Base-by-base conservation (phyloP, 2,329 filamentous ascomycete species). In the Coleophoma cylindrospora region DNA sequence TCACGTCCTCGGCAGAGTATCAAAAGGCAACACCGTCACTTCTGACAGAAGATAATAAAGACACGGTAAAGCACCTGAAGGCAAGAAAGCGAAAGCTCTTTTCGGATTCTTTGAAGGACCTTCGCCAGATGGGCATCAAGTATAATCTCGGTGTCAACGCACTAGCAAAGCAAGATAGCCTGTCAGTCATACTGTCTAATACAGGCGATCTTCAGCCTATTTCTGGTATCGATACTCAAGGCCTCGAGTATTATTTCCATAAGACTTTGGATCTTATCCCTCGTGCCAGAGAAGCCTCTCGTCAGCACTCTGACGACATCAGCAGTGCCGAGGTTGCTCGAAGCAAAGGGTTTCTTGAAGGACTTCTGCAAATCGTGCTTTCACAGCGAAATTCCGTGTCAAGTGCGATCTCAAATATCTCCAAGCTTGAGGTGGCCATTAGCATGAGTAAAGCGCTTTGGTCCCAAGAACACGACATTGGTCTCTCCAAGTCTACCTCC, bases 81-180 rank as follows among this genome's bases (percentile, higher is more conserved):
- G 84, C 83, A 3, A 81, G 89, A 60, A 99, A 99, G 70, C 83
- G 90, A 40, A 91, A 91, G 59, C 78, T 97, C 13, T 94, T 95
- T 60, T 88, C 90, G 1, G 92, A 97, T 59, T 91, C 88, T 0
- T 72, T 99, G 55, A 91, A 89, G 62, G 81, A 84, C 19, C 73
- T 96, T 27, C 83, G 90, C 34, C 81, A 86, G 50, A 97, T 99
- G 92, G 94, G 94, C 4, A 81, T 99, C 60, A 86, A 86, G 60
- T 83, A 85, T 47, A 96, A 96, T 63, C 74, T 95, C 14, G 83
- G 87, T 56, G 84, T 83, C 13, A 83, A 88, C 62, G 75, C 86
- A 40, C 74, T 97, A 15, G 77, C 79, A 37, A 81, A 82, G 48
- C 94, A 99, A 67, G 75, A 80, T 27, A 86, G 88, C 1, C 73